Percentiles rank a stretch among this genome's conserved stretches.
phyloP scores from a whole-genome alignment of 805 yeast genomes.

The Cyberlindnera americana region DNA sequence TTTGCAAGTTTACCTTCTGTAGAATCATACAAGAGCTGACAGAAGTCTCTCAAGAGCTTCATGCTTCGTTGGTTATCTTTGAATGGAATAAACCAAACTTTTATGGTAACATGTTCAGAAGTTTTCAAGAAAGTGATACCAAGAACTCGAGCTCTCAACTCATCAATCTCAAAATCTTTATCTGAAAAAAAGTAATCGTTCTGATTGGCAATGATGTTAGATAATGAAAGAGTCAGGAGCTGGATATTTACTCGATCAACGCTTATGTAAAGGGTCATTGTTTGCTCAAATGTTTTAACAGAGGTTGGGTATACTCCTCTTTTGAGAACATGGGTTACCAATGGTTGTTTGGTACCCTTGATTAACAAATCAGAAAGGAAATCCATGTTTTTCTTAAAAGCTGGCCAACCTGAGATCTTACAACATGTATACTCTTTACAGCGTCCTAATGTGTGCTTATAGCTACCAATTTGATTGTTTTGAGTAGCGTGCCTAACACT shows the following conservation, averaged over 20 bases:
- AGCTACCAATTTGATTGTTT: no score
- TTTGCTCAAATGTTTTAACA: not conserved
- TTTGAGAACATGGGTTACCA: constrained; percentile 2
- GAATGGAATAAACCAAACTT: not conserved
- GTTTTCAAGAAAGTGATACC: constrained; percentile 7
- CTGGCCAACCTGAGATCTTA: not conserved
- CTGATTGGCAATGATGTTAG: constrained; percentile 2
- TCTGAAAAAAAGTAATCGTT: constrained; percentile 1
- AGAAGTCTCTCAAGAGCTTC: not conserved
- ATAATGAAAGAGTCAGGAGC: not conserved
- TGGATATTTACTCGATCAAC: not conserved
- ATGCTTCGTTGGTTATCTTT: not conserved
- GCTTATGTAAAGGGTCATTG: not conserved
- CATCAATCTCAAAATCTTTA: constrained; percentile 1
- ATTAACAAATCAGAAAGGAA: not conserved
- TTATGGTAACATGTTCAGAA: not conserved
- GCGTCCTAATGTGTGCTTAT: not conserved
- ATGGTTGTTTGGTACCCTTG: not conserved
- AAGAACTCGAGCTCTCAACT: not conserved
- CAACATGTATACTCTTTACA: not conserved
- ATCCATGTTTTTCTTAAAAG: constrained; percentile 1
- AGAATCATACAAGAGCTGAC: constrained; percentile 6
- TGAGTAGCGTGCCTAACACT: no score
- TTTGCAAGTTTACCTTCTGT: not conserved
- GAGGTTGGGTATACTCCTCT: not conserved